Evolutionary conservation across 768 basidiomycete species (phyloP).

Genomic region (Cyclocybe cylindracea): DNA sequence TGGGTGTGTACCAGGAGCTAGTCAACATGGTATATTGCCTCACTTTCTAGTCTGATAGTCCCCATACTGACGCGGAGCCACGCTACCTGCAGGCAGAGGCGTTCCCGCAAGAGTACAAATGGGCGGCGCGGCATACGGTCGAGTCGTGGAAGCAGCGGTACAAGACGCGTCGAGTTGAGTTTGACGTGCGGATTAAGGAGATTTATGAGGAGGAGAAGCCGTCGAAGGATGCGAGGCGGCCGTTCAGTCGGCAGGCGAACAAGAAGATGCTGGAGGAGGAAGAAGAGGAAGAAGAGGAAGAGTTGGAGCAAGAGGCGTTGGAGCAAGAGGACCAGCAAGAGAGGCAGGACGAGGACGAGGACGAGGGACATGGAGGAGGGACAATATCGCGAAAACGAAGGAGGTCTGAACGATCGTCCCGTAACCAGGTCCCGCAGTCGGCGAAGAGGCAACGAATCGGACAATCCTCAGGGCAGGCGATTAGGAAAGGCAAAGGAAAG

Average conservation of each 20-base stretch:
- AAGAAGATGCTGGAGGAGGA: slow-evolving; percentile 23
- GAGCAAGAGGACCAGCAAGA: background rate
- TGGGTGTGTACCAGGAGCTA: slow-evolving; percentile 28
- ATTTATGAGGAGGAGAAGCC: slow-evolving; percentile 17
- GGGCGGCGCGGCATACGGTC: slow-evolving; percentile 44
- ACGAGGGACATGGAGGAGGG: slow-evolving; percentile 9
- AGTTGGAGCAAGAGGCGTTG: background rate
- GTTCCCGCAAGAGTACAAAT: slow-evolving; percentile 28
- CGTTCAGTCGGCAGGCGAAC: slow-evolving; percentile 23
- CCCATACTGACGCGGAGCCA: background rate
- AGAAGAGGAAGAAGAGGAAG: background rate
- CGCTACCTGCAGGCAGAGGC: slow-evolving; percentile 12
- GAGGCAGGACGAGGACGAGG: slow-evolving; percentile 8
- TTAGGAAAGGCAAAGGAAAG: slow-evolving; percentile 7
- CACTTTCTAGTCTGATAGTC: background rate
- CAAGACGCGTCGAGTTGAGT: slow-evolving; percentile 33
- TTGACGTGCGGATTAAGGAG: slow-evolving; percentile 36
- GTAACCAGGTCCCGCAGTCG: background rate
- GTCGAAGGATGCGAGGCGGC: too few species aligned
- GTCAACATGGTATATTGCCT: background rate
- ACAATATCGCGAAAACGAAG: slow-evolving; percentile 3
- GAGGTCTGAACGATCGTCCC: slow-evolving; percentile 1
- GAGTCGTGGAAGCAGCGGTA: slow-evolving; percentile 52
- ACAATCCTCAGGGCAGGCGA: background rate
- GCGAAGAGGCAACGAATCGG: background rate